phyloP scores from a whole-genome alignment of 805 yeast genomes.

The Saturnispora mendoncae region DNA sequence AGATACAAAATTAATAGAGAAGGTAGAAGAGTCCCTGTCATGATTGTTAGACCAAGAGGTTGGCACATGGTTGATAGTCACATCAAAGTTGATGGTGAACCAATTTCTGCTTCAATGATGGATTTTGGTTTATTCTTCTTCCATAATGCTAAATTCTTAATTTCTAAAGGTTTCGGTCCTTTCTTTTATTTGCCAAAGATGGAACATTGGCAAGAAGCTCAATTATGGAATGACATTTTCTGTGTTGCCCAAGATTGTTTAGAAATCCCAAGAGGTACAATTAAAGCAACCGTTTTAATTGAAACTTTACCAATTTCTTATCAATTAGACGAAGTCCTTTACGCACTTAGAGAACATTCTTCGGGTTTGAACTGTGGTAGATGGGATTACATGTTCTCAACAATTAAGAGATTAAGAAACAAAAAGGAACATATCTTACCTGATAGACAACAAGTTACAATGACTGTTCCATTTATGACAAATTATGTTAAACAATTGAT shows the following conservation, averaged over 20 bases:
- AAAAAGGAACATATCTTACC: constrained; percentile 61
- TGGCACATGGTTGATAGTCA: constrained; percentile 80
- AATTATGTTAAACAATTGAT: constrained; percentile 68
- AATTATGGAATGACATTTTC: constrained; percentile 76
- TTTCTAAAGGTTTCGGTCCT: constrained; percentile 65
- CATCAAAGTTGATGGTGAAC: constrained; percentile 62
- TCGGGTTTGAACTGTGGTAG: constrained; percentile 82
- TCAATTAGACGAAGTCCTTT: constrained; percentile 80
- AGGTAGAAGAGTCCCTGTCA: constrained; percentile 58
- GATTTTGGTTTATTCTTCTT: constrained; percentile 73
- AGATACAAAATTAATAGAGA: constrained; percentile 33
- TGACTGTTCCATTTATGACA: constrained; percentile 76
- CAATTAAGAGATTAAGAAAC: constrained; percentile 67
- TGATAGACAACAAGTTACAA: constrained; percentile 71
- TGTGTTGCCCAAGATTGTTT: constrained; percentile 66
- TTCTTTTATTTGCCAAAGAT: constrained; percentile 78
- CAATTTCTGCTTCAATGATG: constrained; percentile 66
- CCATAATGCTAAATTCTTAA: constrained; percentile 59
- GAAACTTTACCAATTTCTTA: constrained; percentile 81
- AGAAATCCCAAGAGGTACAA: constrained; percentile 63
- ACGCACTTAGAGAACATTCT: constrained; percentile 66
- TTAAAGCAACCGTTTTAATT: constrained; percentile 72
- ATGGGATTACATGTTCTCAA: constrained; percentile 82
- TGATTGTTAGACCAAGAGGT: constrained; percentile 82
- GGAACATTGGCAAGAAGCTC: constrained; percentile 81